These are phyloP conservation scores for Barnettozyma pratensis DNA, from an alignment of 805 yeast species.

Conservation along the genomic window DNA sequence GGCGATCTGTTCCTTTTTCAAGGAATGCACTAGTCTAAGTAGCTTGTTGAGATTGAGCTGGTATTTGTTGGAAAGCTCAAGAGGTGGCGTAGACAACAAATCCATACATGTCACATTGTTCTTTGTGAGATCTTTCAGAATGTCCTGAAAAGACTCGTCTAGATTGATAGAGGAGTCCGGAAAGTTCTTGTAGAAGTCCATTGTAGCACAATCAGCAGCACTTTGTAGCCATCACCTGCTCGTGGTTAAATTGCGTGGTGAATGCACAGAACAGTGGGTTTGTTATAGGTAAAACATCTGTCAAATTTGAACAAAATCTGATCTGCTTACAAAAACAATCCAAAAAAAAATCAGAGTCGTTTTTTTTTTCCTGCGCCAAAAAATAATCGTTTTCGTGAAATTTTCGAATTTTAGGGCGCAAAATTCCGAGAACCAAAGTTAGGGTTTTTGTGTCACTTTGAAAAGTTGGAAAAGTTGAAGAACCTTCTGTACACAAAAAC, in stretches of 20 bases:
- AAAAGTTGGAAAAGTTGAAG: not conserved
- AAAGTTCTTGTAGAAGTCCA: conserved; percentile 40
- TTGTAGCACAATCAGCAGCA: conserved; percentile 7
- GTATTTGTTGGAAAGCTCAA: conserved; percentile 29
- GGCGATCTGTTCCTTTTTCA: conserved; percentile 24
- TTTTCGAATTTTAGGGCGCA: not conserved
- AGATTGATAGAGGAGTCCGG: conserved; percentile 32
- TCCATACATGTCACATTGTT: conserved; percentile 33
- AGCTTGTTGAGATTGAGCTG: conserved; percentile 25
- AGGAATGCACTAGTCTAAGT: conserved; percentile 3
- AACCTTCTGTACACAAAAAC: too few species aligned
- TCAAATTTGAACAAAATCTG: too few species aligned
- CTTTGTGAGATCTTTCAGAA: conserved; percentile 24
- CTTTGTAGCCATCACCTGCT: too few species aligned
- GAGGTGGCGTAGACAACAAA: conserved; percentile 32
- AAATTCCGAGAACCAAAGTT: not conserved
- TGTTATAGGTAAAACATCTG: not conserved
- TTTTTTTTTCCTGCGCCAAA: not conserved
- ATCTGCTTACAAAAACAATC: not conserved
- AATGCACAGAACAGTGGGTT: too few species aligned
- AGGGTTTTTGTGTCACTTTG: not conserved
- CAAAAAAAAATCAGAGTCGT: not conserved
- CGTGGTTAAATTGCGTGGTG: too few species aligned
- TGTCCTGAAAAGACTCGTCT: conserved; percentile 25
- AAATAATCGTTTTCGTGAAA: not conserved